A percentile compares a stretch with the other conserved stretches of the same genome.
Conservation (phyloP, 306 rosid species). For the Chamaecrista fasciculata region DNA sequence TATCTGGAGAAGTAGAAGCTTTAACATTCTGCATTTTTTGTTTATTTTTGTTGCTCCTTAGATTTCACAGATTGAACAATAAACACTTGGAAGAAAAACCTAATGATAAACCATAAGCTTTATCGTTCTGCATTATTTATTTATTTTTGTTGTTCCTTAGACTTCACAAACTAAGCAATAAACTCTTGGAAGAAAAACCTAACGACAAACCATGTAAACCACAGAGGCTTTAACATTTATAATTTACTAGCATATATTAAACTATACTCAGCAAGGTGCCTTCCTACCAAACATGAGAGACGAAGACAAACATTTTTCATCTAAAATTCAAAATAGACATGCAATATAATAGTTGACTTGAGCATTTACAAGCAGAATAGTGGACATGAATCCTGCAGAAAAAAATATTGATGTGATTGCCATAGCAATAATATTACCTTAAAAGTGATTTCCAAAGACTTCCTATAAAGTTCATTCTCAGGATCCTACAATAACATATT, state of each 20-base stretch:
- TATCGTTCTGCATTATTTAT: neutral
- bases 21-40: neutral
- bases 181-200: neutral
- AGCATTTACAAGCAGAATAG: neutral
- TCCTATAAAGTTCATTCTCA: conserved; percentile 61
- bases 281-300: neutral
- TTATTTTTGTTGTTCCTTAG: neutral
- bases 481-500: conserved; percentile 63
- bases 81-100: neutral
- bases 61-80: neutral
- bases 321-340: neutral
- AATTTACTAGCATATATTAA: neutral
- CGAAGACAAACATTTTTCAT: neutral
- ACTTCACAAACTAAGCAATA: neutral
- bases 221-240: neutral
- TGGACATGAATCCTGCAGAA: neutral
- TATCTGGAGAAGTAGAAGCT: neutral
- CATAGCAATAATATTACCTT: conserved; percentile 44
- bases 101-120: neutral
- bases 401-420: too few relatives aligned
- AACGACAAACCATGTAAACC: neutral
- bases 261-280: neutral
- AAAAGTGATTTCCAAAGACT: conserved; percentile 63
- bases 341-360: neutral
- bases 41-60: neutral